These are phyloP conservation scores for Trichosporon ovoides DNA, from an alignment of 1,284 basidiomycete genomes.

Conservation along the genomic window DNA sequence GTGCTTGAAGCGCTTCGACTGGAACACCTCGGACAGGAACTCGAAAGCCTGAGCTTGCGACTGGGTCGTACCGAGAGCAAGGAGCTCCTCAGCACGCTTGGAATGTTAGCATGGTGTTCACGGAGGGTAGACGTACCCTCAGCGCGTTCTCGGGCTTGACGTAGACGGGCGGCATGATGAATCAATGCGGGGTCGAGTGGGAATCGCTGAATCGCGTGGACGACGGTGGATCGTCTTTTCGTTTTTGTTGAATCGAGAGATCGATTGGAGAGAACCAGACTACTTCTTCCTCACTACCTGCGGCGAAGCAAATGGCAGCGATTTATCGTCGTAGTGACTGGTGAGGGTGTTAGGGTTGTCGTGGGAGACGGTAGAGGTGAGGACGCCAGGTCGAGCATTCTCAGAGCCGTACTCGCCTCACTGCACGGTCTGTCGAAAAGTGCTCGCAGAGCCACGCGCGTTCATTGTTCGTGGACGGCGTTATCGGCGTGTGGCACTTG, in stretches of 20 bases:
- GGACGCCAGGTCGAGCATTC: conserved; percentile 3
- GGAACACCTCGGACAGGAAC: conserved; percentile 48
- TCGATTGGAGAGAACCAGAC: conserved; percentile 20
- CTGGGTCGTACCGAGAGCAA: conserved; percentile 46
- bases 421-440: background rate
- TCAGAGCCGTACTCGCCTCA: background rate
- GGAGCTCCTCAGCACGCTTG: conserved; percentile 48
- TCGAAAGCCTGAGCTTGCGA: conserved; percentile 49
- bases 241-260: conserved; percentile 6
- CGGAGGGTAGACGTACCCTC: conserved; percentile 35
- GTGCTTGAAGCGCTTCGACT: conserved; percentile 80
- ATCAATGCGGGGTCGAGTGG: background rate
- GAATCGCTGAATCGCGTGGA: background rate
- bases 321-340: conserved; percentile 33
- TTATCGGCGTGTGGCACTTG: conserved; percentile 1
- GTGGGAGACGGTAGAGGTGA: conserved; percentile 8
- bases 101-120: background rate
- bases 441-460: background rate
- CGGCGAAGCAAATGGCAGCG: conserved; percentile 20
- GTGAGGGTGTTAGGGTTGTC: conserved; percentile 13
- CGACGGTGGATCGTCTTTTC: conserved; percentile 5
- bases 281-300: conserved; percentile 35
- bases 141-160: conserved; percentile 51
- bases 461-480: background rate
- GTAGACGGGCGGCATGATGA: conserved; percentile 46